A percentile compares a stretch with the other conserved stretches of the same genome.
phyloP scores from a whole-genome alignment of 331 rosid genomes.

The Erythrophleum ivorense region DNA sequence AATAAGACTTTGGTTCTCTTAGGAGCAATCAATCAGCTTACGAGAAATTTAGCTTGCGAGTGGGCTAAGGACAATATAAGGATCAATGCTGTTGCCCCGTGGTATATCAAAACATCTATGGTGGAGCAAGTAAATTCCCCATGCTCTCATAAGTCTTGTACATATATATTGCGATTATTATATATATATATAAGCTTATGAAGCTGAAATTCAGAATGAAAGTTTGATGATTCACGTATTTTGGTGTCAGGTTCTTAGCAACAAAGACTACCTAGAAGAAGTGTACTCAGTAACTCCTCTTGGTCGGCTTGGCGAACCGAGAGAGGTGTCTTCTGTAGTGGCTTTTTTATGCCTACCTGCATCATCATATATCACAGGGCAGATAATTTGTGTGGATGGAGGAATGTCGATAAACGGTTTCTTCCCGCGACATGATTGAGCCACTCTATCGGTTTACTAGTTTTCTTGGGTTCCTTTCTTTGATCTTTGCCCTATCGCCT shows the following conservation, averaged over 20 bases:
- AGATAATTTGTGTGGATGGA: conserved; percentile 54
- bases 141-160: too few species aligned
- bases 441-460: not conserved
- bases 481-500: too few species aligned
- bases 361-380: conserved; percentile 58
- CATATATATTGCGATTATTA: too few species aligned
- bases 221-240: not conserved
- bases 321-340: conserved; percentile 50
- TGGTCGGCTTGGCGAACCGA: conserved; percentile 47
- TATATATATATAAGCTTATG: not conserved
- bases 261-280: conserved; percentile 2
- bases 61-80: too few species aligned
- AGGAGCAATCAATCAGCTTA: too few species aligned
- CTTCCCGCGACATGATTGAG: not conserved
- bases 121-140: too few species aligned
- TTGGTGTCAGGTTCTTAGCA: conserved; percentile 1
- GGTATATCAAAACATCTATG: too few species aligned
- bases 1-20: not conserved
- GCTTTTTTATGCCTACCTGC: conserved; percentile 60
- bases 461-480: too few species aligned
- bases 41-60: too few species aligned
- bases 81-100: too few species aligned
- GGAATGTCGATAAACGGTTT: conserved; percentile 49
- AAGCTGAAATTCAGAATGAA: too few species aligned
- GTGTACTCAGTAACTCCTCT: conserved; percentile 44